Conservation (phyloP, 2,329 filamentous ascomycete genomes). For the Talaromyces marneffei region DNA sequence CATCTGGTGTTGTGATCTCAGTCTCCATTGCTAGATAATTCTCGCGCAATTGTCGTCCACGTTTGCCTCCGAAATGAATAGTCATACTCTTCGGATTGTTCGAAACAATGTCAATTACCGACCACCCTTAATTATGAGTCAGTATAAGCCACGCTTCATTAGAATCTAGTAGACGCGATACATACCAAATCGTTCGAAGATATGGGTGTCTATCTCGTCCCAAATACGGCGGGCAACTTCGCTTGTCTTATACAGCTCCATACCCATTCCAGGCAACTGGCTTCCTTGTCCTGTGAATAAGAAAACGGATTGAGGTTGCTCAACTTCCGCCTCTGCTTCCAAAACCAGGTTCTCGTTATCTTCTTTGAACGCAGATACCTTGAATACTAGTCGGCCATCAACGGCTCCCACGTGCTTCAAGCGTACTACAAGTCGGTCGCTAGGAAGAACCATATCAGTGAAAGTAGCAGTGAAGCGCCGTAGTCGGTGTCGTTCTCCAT, state of each 20-base stretch:
- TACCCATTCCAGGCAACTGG: constrained; percentile 98
- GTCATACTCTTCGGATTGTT: constrained; percentile 99
- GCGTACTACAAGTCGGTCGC: constrained; percentile 90
- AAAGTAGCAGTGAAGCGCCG: constrained; percentile 94
- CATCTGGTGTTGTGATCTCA: constrained; percentile 49
- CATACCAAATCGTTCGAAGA: constrained; percentile 1
- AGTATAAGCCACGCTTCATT: constrained; percentile 58
- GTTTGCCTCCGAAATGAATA: constrained; percentile 92
- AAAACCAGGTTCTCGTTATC: constrained; percentile 95
- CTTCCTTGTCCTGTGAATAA: constrained; percentile 98
- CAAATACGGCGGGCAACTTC: constrained; percentile 92
- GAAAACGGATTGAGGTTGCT: constrained; percentile 92
- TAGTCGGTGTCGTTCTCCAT: constrained; percentile 95
- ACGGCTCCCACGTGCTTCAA: constrained; percentile 97
- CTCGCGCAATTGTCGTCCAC: constrained; percentile 92
- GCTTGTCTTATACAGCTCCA: constrained; percentile 94
- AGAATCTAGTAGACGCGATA: background rate
- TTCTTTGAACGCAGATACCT: constrained; percentile 91
- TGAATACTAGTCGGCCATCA: constrained; percentile 96
- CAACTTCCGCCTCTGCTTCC: constrained; percentile 89
- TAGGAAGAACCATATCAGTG: constrained; percentile 95
- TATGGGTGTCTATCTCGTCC: constrained; percentile 71
- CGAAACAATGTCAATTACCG: constrained; percentile 97
- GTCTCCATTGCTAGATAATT: constrained; percentile 98
- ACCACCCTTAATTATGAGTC: constrained; percentile 61